A percentile compares a stretch with the other conserved stretches of the same genome.
Conservation (phyloP, 192 early-diverging fungal genomes). For the Kappamyces sp. region DNA sequence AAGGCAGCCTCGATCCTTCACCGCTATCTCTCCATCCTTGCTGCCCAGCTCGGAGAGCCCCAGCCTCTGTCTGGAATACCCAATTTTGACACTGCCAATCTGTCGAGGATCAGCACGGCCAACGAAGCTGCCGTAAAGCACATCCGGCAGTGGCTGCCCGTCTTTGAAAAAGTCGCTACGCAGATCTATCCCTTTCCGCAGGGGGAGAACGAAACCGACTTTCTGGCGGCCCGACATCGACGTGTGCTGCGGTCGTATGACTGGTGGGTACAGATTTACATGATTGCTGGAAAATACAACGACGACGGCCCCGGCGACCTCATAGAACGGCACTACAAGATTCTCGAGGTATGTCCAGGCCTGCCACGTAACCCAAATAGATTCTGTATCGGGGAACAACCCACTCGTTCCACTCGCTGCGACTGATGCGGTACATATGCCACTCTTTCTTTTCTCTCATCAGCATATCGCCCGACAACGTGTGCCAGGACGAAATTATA, state of each 20-base stretch:
- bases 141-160: slow-evolving; percentile 23
- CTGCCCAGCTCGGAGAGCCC: slow-evolving; percentile 7
- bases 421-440: slow-evolving; percentile 39
- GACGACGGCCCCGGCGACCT: slow-evolving; percentile 31
- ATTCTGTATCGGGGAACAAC: slow-evolving; percentile 44
- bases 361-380: slow-evolving; percentile 10
- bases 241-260: slow-evolving; percentile 39
- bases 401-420: slow-evolving; percentile 47
- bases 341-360: slow-evolving; percentile 32
- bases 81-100: slow-evolving; percentile 12
- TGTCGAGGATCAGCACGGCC: slow-evolving; percentile 12
- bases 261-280: slow-evolving; percentile 34
- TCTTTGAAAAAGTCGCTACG: slow-evolving; percentile 40
- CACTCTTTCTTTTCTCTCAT: slow-evolving; percentile 43
- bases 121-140: slow-evolving; percentile 15
- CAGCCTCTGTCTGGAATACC: slow-evolving; percentile 12
- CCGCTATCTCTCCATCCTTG: slow-evolving; percentile 5
- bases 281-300: background rate
- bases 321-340: slow-evolving; percentile 34
- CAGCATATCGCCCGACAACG: slow-evolving; percentile 32
- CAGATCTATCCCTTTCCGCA: slow-evolving; percentile 32
- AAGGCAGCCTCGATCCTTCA: slow-evolving; percentile 12
- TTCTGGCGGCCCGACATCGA: slow-evolving; percentile 19
- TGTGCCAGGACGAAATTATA: slow-evolving; percentile 30
- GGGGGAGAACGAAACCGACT: slow-evolving; percentile 26